These are phyloP conservation scores for Neobulgaria alba DNA, from an alignment of 2,329 filamentous ascomycete species.

Conservation along the genomic window DNA sequence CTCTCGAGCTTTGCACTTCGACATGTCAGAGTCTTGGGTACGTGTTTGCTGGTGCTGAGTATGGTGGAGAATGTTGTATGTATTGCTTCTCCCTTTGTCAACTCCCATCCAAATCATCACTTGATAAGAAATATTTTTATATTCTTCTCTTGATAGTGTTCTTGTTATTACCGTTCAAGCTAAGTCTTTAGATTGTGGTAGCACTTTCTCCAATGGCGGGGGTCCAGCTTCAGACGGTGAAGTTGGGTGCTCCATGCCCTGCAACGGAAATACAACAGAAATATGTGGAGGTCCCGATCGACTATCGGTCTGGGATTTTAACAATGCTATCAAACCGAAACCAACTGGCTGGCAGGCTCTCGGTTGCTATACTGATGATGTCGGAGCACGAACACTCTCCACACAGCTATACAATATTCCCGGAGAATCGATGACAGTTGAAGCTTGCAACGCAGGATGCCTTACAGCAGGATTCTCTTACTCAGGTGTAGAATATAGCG, in stretches of 20 bases:
- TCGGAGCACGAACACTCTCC: background rate
- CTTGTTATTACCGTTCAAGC: too few species aligned
- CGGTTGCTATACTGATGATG: background rate
- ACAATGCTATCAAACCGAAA: background rate
- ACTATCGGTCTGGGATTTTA: background rate
- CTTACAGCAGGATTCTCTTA: background rate
- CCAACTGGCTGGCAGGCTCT: background rate
- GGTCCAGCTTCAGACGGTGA: background rate
- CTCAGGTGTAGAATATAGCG: background rate
- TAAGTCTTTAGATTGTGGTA: background rate
- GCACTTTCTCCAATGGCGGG: background rate
- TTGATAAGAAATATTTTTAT: too few species aligned
- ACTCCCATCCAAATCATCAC: too few species aligned
- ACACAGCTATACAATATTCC: constrained; percentile 7
- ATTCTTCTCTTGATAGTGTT: too few species aligned
- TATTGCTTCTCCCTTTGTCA: background rate
- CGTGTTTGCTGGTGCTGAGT: constrained; percentile 12
- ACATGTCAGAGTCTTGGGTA: constrained; percentile 9
- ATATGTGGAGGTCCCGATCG: background rate
- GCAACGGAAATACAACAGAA: background rate
- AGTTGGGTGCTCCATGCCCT: background rate
- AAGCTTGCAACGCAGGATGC: background rate
- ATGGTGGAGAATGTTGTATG: constrained; percentile 17
- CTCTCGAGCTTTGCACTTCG: constrained; percentile 11
- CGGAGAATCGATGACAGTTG: background rate